Evolutionary conservation across 208 protist genomes (phyloP), one percentile per base, ranked within the genome.

Genomic region (Leishmania amazonensis): DNA sequence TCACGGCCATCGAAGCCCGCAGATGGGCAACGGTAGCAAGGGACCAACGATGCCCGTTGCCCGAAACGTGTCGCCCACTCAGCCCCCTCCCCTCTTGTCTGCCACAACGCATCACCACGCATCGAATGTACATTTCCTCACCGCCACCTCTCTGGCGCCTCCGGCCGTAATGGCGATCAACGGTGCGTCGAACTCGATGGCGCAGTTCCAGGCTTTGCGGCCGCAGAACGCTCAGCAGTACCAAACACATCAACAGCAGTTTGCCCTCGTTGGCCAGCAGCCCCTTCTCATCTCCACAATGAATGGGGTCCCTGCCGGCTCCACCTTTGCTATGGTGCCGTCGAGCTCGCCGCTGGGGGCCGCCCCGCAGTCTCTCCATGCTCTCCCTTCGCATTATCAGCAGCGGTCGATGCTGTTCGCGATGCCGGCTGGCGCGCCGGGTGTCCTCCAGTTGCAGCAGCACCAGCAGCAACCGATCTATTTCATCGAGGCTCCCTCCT

Each of bases 401-500:
- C 51, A 76, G 42, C 81, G 64, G 45, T 60, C 76, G 35, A 42
- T 85, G 38, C 42, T 85, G n/a, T 81, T 81, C n/a, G 53, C 82
- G 24, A 76, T 85, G 60, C 60, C 47, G n/a, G 11, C 82, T 47
- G 80, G 76, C 19, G 21, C 51, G 13, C 78, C 57, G 53, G 64
- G 40, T 19, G 53, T 81, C 38, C 78, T 79, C 49, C 82, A 81
- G 35, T 15, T 83, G 35, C 79, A 83, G 13, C 73, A 58, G 45
- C 75, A 38, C 15, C 82, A 81, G 73, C 81, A 85, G 58, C 81
- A 78, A 38, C 76, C 72, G 53, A 75, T 85, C 35, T 85, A 75
- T 54, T 15, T 81, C 2, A 51, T 85, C 1, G 72, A 75, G 17
- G 45, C 78, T 17, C 82, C 82, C 21, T 79, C 73, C 49, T 72